Evolutionary conservation across 2,329 filamentous ascomycete genomes (phyloP), one percentile per base, ranked within the genome.

Genomic region (Ophiostoma angusticollis): DNA sequence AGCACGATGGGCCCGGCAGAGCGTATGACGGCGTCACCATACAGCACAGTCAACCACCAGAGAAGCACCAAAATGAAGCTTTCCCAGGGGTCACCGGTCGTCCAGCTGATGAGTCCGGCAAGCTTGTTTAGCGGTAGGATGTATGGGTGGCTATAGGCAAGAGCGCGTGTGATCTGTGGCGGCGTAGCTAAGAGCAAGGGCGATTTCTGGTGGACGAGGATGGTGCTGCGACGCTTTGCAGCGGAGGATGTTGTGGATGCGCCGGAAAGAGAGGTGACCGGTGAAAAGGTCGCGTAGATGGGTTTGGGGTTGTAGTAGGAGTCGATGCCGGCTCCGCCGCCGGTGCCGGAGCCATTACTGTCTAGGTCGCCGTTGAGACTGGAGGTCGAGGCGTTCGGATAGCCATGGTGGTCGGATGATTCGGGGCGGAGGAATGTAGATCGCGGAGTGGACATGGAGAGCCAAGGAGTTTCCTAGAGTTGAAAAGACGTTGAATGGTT

Each of bases 121-220:
- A 93, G 60, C 54, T 81, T 83, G 58, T 95, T 96, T 41, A 96
- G 65, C 6, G 87, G 86, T 7, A 94, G 66, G 7, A 98, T 68
- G 56, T 95, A 96, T 0, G 91, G 87, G 56, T 98, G 89, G 47
- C 87, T 94, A 58, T 96, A 95, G 47, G 89, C 89, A 44, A 98
- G 70, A 12, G 89, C 87, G 50, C 91, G 77, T 3, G 91, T 98
- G 56, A 98, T 80, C 55, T 94, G 84, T 2, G 91, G 91, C 31
- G 91, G 91, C 9, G 91, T 98, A 13, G 89, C 86, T 43, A 93
- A 79, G 14, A 98, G 71, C 32, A 98, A 63, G 9, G 91, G 91
- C 13, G 85, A 94, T 62, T 96, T 98, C 58, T 94, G 89, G 60
- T 96, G 87, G 16, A 98, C 87, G 50, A 96, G 77, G 50, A 98